Conservation (phyloP, 1,284 basidiomycete genomes). For the Inonotus obliquus region DNA sequence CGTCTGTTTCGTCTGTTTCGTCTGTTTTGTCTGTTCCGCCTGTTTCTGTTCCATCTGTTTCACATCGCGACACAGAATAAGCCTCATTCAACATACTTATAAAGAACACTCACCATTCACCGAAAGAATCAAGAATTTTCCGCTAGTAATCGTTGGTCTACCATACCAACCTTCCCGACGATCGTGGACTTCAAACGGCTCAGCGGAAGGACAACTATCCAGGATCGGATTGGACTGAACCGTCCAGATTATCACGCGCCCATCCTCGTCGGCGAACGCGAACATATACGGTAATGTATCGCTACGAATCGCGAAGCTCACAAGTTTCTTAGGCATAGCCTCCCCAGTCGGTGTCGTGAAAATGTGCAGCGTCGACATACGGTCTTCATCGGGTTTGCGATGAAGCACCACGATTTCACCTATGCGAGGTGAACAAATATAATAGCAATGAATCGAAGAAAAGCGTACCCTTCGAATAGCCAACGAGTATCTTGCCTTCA, state of each 20-base stretch:
- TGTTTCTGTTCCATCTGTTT: too few relatives aligned
- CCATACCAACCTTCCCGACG: neutral
- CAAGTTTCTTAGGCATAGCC: neutral
- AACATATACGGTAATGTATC: neutral
- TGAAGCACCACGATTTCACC: neutral
- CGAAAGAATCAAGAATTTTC: neutral
- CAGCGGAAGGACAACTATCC: neutral
- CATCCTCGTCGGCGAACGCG: neutral
- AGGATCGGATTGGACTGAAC: neutral
- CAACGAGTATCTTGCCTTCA: too few relatives aligned
- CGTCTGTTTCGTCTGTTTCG: too few relatives aligned
- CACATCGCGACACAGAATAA: too few relatives aligned
- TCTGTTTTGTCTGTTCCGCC: too few relatives aligned
- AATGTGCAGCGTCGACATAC: neutral
- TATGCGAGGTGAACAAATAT: too few relatives aligned
- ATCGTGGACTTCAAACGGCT: neutral
- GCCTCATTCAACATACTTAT: too few relatives aligned
- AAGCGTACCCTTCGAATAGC: too few relatives aligned
- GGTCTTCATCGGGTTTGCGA: neutral
- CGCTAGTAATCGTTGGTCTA: neutral
- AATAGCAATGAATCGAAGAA: too few relatives aligned
- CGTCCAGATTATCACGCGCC: slow-evolving; percentile 1
- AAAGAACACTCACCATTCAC: too few relatives aligned
- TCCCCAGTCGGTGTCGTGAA: neutral
- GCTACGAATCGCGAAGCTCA: neutral